Conservation (phyloP, 768 basidiomycete species). For the Auricularia sp. region DNA sequence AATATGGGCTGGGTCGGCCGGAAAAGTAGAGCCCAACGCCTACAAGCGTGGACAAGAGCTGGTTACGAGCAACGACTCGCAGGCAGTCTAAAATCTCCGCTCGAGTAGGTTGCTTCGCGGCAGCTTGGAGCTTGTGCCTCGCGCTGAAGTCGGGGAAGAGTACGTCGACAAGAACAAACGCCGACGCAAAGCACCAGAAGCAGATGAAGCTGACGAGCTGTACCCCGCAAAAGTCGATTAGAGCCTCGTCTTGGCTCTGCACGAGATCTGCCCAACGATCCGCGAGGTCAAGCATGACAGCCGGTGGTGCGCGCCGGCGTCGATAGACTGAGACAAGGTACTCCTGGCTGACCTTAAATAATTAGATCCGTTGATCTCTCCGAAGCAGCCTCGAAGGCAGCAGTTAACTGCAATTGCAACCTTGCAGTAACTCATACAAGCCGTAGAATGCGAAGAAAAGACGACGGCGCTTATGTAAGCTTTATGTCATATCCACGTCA, state of each 20-base stretch:
- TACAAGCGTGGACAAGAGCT: constrained; percentile 14
- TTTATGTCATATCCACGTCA: no score
- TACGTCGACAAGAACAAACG: constrained; percentile 10
- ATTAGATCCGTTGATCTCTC: no score
- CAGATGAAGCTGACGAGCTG: constrained; percentile 14
- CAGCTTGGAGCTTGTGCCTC: constrained; percentile 19
- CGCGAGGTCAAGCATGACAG: neutral
- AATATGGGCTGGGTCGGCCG: constrained; percentile 10
- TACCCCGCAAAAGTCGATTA: constrained; percentile 17
- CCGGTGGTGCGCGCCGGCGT: neutral
- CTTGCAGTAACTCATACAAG: no score
- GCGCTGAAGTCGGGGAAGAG: constrained; percentile 17
- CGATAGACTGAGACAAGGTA: no score
- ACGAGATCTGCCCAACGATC: neutral
- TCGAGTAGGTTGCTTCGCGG: constrained; percentile 17
- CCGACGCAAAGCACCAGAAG: constrained; percentile 18
- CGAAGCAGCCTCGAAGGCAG: no score
- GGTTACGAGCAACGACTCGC: constrained; percentile 16
- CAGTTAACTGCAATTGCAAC: no score
- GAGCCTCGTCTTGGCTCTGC: neutral
- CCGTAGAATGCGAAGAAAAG: no score
- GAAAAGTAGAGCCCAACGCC: constrained; percentile 8
- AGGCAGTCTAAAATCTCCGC: constrained; percentile 19
- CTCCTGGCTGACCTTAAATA: no score
- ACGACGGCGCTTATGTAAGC: no score